phyloP scores from a whole-genome alignment of 805 yeast genomes.

The Teunomyces pallodes region DNA sequence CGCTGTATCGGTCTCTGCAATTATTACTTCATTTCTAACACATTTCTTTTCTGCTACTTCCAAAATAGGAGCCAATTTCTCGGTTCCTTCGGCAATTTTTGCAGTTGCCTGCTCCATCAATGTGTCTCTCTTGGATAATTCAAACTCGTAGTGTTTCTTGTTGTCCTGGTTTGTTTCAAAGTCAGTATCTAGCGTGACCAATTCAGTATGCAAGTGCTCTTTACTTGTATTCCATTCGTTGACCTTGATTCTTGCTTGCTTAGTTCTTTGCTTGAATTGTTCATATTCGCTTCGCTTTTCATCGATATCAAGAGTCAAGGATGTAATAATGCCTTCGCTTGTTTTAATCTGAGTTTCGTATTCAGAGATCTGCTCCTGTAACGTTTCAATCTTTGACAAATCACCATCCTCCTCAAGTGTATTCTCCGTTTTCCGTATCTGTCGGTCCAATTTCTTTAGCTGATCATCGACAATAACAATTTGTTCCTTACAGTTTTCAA shows the following conservation, averaged over 20 bases:
- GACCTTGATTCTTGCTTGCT: slow-evolving; percentile 8
- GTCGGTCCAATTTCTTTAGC: slow-evolving; percentile 9
- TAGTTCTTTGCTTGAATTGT: slow-evolving; percentile 9
- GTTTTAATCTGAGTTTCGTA: slow-evolving; percentile 25
- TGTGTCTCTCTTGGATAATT: slow-evolving; percentile 9
- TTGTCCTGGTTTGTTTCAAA: slow-evolving; percentile 11
- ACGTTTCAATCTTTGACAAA: slow-evolving; percentile 39
- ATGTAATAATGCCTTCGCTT: slow-evolving; percentile 26
- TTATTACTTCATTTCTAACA: slow-evolving; percentile 43
- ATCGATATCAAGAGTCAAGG: slow-evolving; percentile 23
- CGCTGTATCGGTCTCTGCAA: slow-evolving; percentile 38
- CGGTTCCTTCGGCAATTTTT: slow-evolving; percentile 12
- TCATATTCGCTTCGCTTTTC: slow-evolving; percentile 7
- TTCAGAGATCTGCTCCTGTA: slow-evolving; percentile 31
- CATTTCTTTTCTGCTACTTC: slow-evolving; percentile 42
- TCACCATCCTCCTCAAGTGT: slow-evolving; percentile 46
- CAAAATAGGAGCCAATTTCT: slow-evolving; percentile 13
- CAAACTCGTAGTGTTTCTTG: slow-evolving; percentile 10
- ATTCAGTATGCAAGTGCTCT: slow-evolving; percentile 8
- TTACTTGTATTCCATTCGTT: slow-evolving; percentile 5
- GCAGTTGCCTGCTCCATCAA: slow-evolving; percentile 8
- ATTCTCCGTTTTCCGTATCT: slow-evolving; percentile 25
- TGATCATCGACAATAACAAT: slow-evolving; percentile 2
- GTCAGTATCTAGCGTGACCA: slow-evolving; percentile 16
- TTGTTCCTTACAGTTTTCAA: slow-evolving; percentile 10